Evolutionary conservation across 129 eudicot genomes (phyloP), one percentile per base, ranked within the genome.

Genomic region (Flaveria ramosissima): DNA sequence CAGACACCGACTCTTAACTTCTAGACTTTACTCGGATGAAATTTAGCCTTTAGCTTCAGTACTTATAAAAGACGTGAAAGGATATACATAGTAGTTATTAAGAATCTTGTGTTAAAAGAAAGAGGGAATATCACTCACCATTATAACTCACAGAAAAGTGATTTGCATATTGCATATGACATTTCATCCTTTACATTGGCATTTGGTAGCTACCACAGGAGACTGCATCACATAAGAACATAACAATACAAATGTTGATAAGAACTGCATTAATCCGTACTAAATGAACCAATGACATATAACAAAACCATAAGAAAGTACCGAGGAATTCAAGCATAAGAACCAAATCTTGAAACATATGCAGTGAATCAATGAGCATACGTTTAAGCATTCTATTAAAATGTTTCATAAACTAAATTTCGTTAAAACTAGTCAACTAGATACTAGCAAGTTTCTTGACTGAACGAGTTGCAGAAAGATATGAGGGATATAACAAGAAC

Each of bases 211-310:
- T 60, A 60, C 66, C n/a, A 60, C 36, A 59, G 65, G 65, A 59
- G 36, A 21, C 65, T 59, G 66, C 66, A 60, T 60, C 66, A 55
- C 27, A 55, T 57, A 60, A 60, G n/a, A 60, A 60, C 2, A 19
- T 27, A 27, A 27, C 30, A 21, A 56, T 17, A 10, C 61, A 55
- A 1, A 6, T 5, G 7, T 24, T 24, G 26, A 24, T 24, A 24
- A 24, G 26, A 24, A 27, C 30, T 27, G 30, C 30, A 27, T 27
- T 27, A 27, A 27, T 55, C 27, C 7, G 20, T 7, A 53, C 10
- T n/a, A 53, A 53, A 53, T 17, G 10, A 53, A 53, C 24, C 10
- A 53, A n/a, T 23, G 12, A 21, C 0, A 21, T 57, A 57, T 21
- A 3, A 21, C 30, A 1, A 57, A 21, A 23, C 64, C 64, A 57